Conservation (phyloP, 768 basidiomycete genomes). For the Leccinum aurantiacum region DNA sequence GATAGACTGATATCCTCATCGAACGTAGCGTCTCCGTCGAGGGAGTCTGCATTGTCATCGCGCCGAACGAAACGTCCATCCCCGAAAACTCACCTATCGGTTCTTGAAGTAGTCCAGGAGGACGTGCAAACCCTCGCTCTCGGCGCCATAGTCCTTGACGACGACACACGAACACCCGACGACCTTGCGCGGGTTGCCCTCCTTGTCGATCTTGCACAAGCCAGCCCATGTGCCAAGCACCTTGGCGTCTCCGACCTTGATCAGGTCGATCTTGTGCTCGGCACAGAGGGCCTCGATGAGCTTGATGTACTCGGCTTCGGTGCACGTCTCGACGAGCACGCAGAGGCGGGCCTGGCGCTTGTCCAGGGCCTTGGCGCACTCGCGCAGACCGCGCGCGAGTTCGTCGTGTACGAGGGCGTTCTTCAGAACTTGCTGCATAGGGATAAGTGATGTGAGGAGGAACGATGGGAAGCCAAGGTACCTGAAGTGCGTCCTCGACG, state of each 20-base stretch:
- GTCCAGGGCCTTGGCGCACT: conserved; percentile 97
- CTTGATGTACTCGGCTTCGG: conserved; percentile 99
- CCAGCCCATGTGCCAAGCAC: conserved; percentile 98
- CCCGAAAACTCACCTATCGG: conserved; percentile 51
- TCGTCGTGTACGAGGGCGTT: conserved; percentile 98
- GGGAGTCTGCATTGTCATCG: conserved; percentile 94
- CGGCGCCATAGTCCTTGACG: conserved; percentile 95
- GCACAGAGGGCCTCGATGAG: conserved; percentile 99
- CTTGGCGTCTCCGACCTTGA: conserved; percentile 99
- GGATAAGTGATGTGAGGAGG: not conserved
- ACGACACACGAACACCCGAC: conserved; percentile 93
- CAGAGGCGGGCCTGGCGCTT: conserved; percentile 98
- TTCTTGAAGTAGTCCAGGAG: conserved; percentile 96
- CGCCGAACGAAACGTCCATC: conserved; percentile 10
- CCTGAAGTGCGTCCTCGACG: conserved; percentile 94
- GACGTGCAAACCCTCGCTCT: conserved; percentile 93
- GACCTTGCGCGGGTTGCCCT: conserved; percentile 97
- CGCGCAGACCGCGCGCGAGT: conserved; percentile 95
- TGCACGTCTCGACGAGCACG: conserved; percentile 98
- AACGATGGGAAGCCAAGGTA: conserved; percentile 31
- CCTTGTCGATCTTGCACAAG: conserved; percentile 99
- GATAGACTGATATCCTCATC: conserved; percentile 53
- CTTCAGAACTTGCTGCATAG: conserved; percentile 91
- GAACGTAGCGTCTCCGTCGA: conserved; percentile 69
- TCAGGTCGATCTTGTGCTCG: conserved; percentile 99